phyloP scores from a whole-genome alignment of 768 basidiomycete genomes.

The Podaxis mareebaensis region DNA sequence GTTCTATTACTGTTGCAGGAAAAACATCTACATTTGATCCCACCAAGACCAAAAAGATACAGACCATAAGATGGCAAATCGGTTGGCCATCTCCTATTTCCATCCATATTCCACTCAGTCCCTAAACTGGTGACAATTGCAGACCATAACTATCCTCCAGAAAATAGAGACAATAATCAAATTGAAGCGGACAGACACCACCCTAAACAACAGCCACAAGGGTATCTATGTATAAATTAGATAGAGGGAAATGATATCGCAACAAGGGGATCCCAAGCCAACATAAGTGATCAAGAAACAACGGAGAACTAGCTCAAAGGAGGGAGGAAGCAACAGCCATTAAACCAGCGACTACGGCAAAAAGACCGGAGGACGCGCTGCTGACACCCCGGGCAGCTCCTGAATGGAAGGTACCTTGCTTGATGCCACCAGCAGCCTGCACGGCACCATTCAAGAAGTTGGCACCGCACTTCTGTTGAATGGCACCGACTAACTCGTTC shows the following conservation, averaged over 20 bases:
- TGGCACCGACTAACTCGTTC: constrained; percentile 58
- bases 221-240: constrained; percentile 18
- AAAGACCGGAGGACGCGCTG: constrained; percentile 22
- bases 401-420: constrained; percentile 27
- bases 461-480: constrained; percentile 64
- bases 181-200: constrained; percentile 1
- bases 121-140: not conserved
- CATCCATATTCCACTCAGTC: not conserved
- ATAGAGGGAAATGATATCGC: constrained; percentile 7
- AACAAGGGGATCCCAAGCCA: not conserved
- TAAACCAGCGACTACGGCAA: constrained; percentile 28
- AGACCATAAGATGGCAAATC: too few species aligned
- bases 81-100: not conserved
- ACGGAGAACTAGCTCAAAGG: constrained; percentile 6
- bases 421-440: constrained; percentile 62
- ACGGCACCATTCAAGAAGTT: constrained; percentile 70
- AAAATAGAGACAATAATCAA: not conserved
- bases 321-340: constrained; percentile 12
- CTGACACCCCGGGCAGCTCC: constrained; percentile 26
- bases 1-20: too few species aligned
- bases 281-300: not conserved
- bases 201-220: constrained; percentile 6
- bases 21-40: too few species aligned
- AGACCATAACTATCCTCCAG: not conserved
- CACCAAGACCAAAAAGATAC: too few species aligned